Evolutionary conservation across 2,329 filamentous ascomycete genomes (phyloP).

Genomic region (Stromatinia cepivora): DNA sequence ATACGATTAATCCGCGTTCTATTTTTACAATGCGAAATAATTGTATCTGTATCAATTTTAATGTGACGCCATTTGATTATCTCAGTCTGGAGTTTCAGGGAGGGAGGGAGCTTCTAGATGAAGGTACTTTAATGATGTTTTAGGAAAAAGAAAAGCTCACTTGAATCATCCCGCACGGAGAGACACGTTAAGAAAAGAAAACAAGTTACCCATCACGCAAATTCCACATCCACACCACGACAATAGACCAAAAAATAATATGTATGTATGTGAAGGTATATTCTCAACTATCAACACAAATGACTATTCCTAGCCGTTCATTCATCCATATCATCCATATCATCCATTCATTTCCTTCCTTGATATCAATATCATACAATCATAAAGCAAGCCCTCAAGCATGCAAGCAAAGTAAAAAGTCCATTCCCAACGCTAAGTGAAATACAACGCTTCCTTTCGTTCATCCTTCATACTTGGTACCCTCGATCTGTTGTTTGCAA

Average conservation of each 20-base stretch:
- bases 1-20: too few relatives aligned
- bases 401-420: background rate
- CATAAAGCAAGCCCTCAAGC: background rate
- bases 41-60: too few relatives aligned
- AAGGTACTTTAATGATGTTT: background rate
- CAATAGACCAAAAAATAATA: background rate
- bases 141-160: background rate
- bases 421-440: slow-evolving; percentile 8
- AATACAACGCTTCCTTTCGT: background rate
- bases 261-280: background rate
- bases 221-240: background rate
- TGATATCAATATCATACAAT: background rate
- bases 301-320: background rate
- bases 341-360: background rate
- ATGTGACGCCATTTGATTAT: too few relatives aligned
- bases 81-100: too few relatives aligned
- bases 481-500: too few relatives aligned
- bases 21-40: too few relatives aligned
- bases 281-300: background rate
- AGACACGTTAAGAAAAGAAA: background rate
- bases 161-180: too few relatives aligned
- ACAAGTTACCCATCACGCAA: background rate
- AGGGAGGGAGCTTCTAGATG: too few relatives aligned
- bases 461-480: background rate
- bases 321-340: background rate